A percentile compares a stretch with the other conserved stretches of the same genome.
Conservation (phyloP, 768 basidiomycete genomes). For the Rhizopogon vesiculosus region DNA sequence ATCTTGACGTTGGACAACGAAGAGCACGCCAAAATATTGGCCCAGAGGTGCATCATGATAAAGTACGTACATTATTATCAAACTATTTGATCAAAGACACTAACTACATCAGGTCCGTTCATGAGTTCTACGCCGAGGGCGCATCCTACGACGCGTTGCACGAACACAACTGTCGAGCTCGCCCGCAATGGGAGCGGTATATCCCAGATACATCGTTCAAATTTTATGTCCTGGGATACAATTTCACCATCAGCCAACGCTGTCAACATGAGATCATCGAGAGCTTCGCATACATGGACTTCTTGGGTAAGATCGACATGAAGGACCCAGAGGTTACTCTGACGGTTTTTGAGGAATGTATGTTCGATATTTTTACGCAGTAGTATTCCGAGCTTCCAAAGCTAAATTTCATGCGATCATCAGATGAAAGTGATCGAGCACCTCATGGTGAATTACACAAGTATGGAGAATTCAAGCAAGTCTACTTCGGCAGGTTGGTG, state of each 20-base stretch:
- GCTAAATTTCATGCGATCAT: neutral
- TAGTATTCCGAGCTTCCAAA: neutral
- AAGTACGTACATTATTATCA: constrained; percentile 49
- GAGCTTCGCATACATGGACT: constrained; percentile 80
- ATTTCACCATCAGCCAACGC: constrained; percentile 65
- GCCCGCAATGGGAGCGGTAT: constrained; percentile 53
- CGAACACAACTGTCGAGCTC: constrained; percentile 37
- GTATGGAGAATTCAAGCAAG: constrained; percentile 63
- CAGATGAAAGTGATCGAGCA: constrained; percentile 50
- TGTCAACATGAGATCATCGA: constrained; percentile 69
- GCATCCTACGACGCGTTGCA: constrained; percentile 69
- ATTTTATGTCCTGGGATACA: constrained; percentile 70
- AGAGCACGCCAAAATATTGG: constrained; percentile 69
- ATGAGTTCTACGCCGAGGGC: constrained; percentile 74
- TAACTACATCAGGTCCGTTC: constrained; percentile 52
- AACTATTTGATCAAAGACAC: neutral
- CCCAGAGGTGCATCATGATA: constrained; percentile 74
- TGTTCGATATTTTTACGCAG: constrained; percentile 16
- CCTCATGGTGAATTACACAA: constrained; percentile 48
- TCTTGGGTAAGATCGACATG: constrained; percentile 79
- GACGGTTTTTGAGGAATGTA: constrained; percentile 86
- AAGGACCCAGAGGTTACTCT: constrained; percentile 69
- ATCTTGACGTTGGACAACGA: constrained; percentile 64
- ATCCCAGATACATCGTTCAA: constrained; percentile 71
- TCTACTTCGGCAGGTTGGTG: constrained; percentile 88